phyloP scores from a whole-genome alignment of 805 yeast genomes.

The Geotrichum ghanense region DNA sequence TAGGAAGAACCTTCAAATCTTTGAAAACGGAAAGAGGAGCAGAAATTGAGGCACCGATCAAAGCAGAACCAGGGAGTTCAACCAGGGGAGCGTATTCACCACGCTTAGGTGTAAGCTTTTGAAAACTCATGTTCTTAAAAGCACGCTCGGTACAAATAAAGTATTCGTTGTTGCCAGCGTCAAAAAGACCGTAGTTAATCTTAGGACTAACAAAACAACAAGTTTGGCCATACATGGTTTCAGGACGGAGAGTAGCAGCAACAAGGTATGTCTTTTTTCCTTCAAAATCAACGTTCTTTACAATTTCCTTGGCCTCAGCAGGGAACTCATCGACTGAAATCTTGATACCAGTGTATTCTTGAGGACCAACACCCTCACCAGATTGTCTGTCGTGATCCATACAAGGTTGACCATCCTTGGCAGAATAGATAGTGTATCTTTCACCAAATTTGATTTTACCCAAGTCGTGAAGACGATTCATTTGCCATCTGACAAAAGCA shows the following conservation, averaged over 20 bases:
- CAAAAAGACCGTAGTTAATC: slow-evolving; percentile 82
- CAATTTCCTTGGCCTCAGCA: slow-evolving; percentile 38
- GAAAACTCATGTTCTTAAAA: slow-evolving; percentile 94
- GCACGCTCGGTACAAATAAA: slow-evolving; percentile 90
- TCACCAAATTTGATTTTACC: slow-evolving; percentile 97
- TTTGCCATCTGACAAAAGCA: slow-evolving; percentile 92
- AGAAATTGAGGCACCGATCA: slow-evolving; percentile 76
- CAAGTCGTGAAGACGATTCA: slow-evolving; percentile 69
- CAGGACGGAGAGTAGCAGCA: slow-evolving; percentile 97
- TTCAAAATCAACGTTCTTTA: slow-evolving; percentile 33
- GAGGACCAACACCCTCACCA: slow-evolving; percentile 96
- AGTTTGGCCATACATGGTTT: slow-evolving; percentile 98
- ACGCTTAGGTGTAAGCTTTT: slow-evolving; percentile 80
- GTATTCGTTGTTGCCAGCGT: slow-evolving; percentile 63
- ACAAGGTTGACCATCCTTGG: slow-evolving; percentile 98
- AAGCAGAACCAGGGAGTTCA: slow-evolving; percentile 52
- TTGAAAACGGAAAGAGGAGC: slow-evolving; percentile 72
- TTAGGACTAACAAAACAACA: slow-evolving; percentile 97
- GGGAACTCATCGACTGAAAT: slow-evolving; percentile 57
- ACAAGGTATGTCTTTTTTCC: slow-evolving; percentile 67
- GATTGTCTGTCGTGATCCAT: slow-evolving; percentile 97
- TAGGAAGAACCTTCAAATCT: slow-evolving; percentile 77
- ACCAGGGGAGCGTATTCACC: slow-evolving; percentile 59
- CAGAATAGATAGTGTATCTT: slow-evolving; percentile 94
- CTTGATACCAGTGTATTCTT: slow-evolving; percentile 91